A percentile compares a stretch with the other conserved stretches of the same genome.
Evolutionary conservation across 768 basidiomycete species (phyloP).

Genomic region (Boletus patriciae): DNA sequence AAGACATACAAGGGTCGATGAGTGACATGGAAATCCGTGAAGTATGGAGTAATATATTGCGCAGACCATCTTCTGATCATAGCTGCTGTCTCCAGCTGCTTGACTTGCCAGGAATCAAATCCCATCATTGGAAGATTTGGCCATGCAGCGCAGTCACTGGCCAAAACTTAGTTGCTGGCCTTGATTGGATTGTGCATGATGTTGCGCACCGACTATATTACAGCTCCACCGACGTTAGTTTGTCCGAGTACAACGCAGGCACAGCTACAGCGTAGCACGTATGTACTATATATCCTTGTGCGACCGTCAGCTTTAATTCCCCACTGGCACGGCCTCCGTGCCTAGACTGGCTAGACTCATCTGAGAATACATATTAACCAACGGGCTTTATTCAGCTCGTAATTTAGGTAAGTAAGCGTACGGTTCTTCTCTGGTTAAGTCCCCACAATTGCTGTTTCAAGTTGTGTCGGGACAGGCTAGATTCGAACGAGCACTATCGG

Average conservation of each 20-base stretch:
- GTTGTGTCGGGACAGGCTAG: slow-evolving; percentile 7
- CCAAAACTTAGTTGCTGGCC: slow-evolving; percentile 75
- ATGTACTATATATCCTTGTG: neutral
- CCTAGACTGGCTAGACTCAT: slow-evolving; percentile 6
- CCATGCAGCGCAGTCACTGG: slow-evolving; percentile 94
- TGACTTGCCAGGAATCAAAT: slow-evolving; percentile 74
- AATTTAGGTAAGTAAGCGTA: slow-evolving; percentile 13
- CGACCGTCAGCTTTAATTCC: slow-evolving; percentile 2
- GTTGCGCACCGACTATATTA: slow-evolving; percentile 89
- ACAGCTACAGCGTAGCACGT: neutral
- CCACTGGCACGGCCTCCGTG: slow-evolving; percentile 11
- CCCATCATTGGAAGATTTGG: slow-evolving; percentile 88
- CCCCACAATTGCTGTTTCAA: slow-evolving; percentile 10
- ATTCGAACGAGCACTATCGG: slow-evolving; percentile 5
- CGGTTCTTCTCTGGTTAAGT: slow-evolving; percentile 9
- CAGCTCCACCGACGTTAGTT: slow-evolving; percentile 41
- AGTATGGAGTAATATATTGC: slow-evolving; percentile 46
- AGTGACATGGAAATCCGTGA: slow-evolving; percentile 76
- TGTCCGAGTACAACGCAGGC: neutral
- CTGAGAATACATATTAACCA: slow-evolving; percentile 4
- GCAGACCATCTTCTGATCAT: slow-evolving; percentile 8
- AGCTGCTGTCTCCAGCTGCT: slow-evolving; percentile 56
- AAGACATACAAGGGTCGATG: slow-evolving; percentile 90
- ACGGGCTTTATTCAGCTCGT: neutral
- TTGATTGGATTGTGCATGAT: slow-evolving; percentile 91